phyloP scores from a whole-genome alignment of 1,284 basidiomycete genomes.

The Wolfiporia cocos region DNA sequence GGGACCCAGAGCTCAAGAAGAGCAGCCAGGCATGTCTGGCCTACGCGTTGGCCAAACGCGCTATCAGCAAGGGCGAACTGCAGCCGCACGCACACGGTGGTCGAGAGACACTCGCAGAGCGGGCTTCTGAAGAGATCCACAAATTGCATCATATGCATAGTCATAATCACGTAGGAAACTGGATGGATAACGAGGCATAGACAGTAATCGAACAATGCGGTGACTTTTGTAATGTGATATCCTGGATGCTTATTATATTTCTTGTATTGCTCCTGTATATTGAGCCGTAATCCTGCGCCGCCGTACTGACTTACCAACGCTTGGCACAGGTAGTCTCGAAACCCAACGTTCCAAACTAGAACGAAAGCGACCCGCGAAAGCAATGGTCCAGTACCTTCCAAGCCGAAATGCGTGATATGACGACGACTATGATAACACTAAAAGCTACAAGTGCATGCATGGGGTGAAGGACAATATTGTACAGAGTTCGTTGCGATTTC shows the following conservation, averaged over 20 bases:
- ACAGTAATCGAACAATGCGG: no score
- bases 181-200: no score
- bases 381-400: no score
- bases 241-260: no score
- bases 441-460: constrained; percentile 17
- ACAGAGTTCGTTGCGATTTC: constrained; percentile 11
- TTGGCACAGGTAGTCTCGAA: no score
- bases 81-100: constrained; percentile 52
- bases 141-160: not conserved
- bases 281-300: not conserved
- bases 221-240: no score
- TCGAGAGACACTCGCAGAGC: constrained; percentile 40
- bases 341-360: no score
- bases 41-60: constrained; percentile 52
- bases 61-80: constrained; percentile 47
- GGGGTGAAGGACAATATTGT: constrained; percentile 8
- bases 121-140: constrained; percentile 1
- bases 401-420: constrained; percentile 10
- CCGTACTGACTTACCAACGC: no score
- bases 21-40: constrained; percentile 57
- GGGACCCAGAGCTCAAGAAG: constrained; percentile 48
- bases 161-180: no score
- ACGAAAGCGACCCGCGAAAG: no score
- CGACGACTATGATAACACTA: constrained; percentile 14
- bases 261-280: not conserved